Base-by-base conservation (phyloP, 768 basidiomycete genomes). In the Hypholoma fasciculare region DNA sequence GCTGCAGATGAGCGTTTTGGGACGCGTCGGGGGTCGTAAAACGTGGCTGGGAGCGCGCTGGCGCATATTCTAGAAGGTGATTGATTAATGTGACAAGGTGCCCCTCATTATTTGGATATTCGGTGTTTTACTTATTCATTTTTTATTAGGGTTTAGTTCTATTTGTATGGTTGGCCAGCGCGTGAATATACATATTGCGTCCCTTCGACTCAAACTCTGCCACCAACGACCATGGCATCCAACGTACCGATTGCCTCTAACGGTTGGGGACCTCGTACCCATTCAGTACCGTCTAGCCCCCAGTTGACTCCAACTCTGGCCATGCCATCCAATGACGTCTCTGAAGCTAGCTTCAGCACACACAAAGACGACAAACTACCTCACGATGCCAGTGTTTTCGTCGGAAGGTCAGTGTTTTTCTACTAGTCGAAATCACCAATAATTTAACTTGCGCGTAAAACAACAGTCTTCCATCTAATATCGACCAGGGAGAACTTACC, bases 371-470 rank as follows among this genome's bases (percentile, higher is more conserved):
- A 85, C 46, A 83, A 78, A 65, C 76, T 82, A 67, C 80, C 83
- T 55, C 88, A 91, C 68, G 87, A 92, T 62, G 85, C 90, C 40
- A 92, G 89, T 65, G 81, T 94, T 64, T 94, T 94, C 70, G 87
- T 93, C 59, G 92, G 92, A 70, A 92, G 90, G 91, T 90, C 65
- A 4, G 68, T 63, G 56, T 54, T 36, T 46, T n/a, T 59, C 26
- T 20, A 19, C 54, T 43, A 26, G 26, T 51, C 38, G 17, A 38
- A 20, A 23, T 54, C 38, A 40, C 53, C 34, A 12, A 46, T 26
- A 30, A 4, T 26, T 57, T 56, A 49, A 49, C 43, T 44, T 42
- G 53, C 46, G 60, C 16, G 52, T 53, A 49, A 57, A 53, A 54
- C 55, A 53, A 36, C 46, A 93, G 91, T 68, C 77, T 93, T 59